Conservation (phyloP, 2,329 filamentous ascomycete genomes). For the Penicillium nordicum region DNA sequence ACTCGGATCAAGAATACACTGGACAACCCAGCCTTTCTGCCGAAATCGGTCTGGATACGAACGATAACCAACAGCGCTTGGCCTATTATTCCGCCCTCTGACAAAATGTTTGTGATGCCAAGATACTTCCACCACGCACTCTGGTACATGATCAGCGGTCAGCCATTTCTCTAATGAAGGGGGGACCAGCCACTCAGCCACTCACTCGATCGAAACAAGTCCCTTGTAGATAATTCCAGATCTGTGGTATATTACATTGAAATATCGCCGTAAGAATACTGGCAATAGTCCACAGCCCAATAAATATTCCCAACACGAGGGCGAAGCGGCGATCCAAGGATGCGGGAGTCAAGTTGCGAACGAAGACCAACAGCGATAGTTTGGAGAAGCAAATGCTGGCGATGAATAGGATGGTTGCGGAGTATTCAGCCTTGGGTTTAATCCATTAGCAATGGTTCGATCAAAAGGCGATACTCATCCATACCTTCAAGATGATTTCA, state of each 20-base stretch:
- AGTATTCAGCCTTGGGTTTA: slow-evolving; percentile 20
- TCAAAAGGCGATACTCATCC: neutral
- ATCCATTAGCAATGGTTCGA: neutral
- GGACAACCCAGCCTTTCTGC: slow-evolving; percentile 16
- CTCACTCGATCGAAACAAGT: slow-evolving; percentile 24
- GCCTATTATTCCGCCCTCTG: slow-evolving; percentile 23
- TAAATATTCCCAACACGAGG: slow-evolving; percentile 10
- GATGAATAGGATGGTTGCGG: slow-evolving; percentile 24
- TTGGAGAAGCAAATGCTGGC: slow-evolving; percentile 24
- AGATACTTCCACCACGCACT: slow-evolving; percentile 26
- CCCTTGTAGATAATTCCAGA: slow-evolving; percentile 22
- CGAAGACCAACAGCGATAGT: slow-evolving; percentile 24
- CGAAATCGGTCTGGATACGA: slow-evolving; percentile 21
- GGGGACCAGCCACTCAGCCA: neutral
- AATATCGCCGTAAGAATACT: slow-evolving; percentile 18
- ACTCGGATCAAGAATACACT: slow-evolving; percentile 24
- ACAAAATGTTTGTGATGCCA: slow-evolving; percentile 26
- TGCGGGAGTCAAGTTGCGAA: slow-evolving; percentile 23
- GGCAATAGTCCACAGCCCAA: slow-evolving; percentile 16
- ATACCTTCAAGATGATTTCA: slow-evolving; percentile 21
- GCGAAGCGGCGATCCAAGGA: slow-evolving; percentile 17
- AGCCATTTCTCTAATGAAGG: neutral
- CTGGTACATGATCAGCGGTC: slow-evolving; percentile 6
- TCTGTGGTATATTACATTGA: slow-evolving; percentile 16
- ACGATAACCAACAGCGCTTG: slow-evolving; percentile 24